Percentiles rank a stretch among this genome's conserved stretches.
Evolutionary conservation across 2,329 filamentous ascomycete species (phyloP).

Genomic region (Epichloe festucae): DNA sequence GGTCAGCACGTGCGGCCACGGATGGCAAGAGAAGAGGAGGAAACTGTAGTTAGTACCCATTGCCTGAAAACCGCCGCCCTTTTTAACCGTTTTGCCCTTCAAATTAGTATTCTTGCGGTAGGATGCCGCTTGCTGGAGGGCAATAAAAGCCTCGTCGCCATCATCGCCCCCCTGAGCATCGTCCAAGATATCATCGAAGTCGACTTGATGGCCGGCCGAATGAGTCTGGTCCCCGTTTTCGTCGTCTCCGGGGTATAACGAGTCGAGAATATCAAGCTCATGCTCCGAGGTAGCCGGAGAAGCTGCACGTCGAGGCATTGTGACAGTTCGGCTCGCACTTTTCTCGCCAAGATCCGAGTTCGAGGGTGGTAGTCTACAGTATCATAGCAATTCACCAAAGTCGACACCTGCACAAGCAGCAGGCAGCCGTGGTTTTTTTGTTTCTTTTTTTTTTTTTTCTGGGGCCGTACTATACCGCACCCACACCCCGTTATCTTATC

Average conservation of each 20-base stretch:
- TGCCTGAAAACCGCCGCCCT: slow-evolving; percentile 89
- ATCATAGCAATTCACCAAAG: no score
- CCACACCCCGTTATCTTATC: slow-evolving; percentile 25
- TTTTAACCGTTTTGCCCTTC: slow-evolving; percentile 79
- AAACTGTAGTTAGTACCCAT: slow-evolving; percentile 48
- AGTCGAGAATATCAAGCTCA: slow-evolving; percentile 78
- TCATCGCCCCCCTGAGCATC: slow-evolving; percentile 31
- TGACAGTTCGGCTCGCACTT: slow-evolving; percentile 3
- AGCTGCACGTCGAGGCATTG: slow-evolving; percentile 58
- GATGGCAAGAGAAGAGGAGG: no score
- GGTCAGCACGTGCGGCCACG: background rate
- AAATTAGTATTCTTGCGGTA: slow-evolving; percentile 76
- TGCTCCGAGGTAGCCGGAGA: slow-evolving; percentile 81
- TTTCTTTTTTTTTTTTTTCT: background rate
- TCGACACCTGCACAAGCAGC: no score
- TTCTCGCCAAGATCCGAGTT: slow-evolving; percentile 8
- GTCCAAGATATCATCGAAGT: slow-evolving; percentile 50
- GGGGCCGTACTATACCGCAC: no score
- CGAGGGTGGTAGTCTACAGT: no score
- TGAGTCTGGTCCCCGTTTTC: slow-evolving; percentile 29
- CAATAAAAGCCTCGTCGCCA: slow-evolving; percentile 84
- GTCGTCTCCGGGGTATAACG: slow-evolving; percentile 53
- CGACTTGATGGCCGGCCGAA: slow-evolving; percentile 33
- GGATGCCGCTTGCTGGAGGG: slow-evolving; percentile 70
- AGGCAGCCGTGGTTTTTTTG: background rate